phyloP scores from a whole-genome alignment of 2,329 filamentous ascomycete genomes.

The Sporothrix luriei region DNA sequence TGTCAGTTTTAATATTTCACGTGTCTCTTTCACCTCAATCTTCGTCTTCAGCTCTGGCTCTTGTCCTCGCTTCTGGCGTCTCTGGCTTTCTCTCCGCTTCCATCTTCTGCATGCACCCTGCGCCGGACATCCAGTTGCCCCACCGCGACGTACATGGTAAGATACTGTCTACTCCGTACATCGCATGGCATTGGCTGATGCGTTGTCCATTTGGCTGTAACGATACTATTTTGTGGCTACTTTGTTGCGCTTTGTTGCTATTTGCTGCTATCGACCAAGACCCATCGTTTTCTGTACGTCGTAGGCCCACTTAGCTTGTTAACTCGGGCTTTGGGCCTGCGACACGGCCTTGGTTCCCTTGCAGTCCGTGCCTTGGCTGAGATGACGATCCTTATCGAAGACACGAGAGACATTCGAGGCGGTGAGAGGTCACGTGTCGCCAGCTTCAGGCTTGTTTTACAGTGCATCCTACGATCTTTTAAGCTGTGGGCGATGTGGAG shows the following conservation, averaged over 20 bases:
- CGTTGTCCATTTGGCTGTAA: neutral
- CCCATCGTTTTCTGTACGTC: conserved; percentile 11
- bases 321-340: neutral
- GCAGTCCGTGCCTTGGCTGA: conserved; percentile 15
- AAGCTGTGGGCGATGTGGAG: conserved; percentile 9
- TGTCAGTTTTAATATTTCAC: neutral
- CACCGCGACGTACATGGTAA: conserved; percentile 18
- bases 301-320: neutral
- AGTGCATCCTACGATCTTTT: neutral
- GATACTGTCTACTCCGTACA: no score
- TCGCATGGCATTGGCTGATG: conserved; percentile 20
- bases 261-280: neutral
- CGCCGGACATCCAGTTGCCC: conserved; percentile 27
- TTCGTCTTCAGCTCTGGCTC: neutral
- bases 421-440: conserved; percentile 25
- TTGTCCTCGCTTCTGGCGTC: neutral
- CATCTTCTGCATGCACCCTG: conserved; percentile 28
- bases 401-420: conserved; percentile 4
- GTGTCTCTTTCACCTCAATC: neutral
- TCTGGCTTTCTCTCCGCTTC: conserved; percentile 4
- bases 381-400: neutral
- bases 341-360: neutral
- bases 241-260: neutral
- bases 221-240: no score
- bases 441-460: conserved; percentile 7